phyloP scores from a whole-genome alignment of 2,329 filamentous ascomycete species.

The Sarocladiaceae sp. region DNA sequence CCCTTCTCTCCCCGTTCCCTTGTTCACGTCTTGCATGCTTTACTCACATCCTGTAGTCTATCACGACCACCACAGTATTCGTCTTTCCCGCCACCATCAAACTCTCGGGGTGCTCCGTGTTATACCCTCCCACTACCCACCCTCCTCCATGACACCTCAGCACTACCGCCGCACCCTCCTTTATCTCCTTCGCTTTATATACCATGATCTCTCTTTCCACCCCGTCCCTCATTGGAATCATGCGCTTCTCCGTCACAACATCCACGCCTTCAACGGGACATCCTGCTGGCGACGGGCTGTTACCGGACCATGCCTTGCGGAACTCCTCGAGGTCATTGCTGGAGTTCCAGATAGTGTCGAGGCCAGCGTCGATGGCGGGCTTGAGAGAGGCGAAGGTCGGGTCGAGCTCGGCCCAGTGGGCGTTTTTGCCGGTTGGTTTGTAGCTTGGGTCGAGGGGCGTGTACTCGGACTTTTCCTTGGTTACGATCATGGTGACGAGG shows the following conservation, averaged over 20 bases:
- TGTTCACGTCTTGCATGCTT: background rate
- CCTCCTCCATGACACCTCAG: slow-evolving; percentile 32
- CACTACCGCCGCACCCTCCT: slow-evolving; percentile 17
- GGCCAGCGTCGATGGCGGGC: slow-evolving; percentile 17
- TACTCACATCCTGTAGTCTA: slow-evolving; percentile 31
- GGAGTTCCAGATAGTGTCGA: slow-evolving; percentile 22
- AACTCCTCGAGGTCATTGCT: slow-evolving; percentile 22
- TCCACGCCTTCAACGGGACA: slow-evolving; percentile 27
- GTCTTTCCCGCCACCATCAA: slow-evolving; percentile 24
- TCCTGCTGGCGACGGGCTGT: slow-evolving; percentile 19
- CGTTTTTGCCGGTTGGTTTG: slow-evolving; percentile 27
- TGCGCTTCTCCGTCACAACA: slow-evolving; percentile 22
- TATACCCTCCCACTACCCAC: slow-evolving; percentile 26
- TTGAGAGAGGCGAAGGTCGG: slow-evolving; percentile 24
- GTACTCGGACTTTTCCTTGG: slow-evolving; percentile 23
- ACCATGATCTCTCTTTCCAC: slow-evolving; percentile 27
- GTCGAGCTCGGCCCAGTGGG: slow-evolving; percentile 26
- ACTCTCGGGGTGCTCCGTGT: slow-evolving; percentile 28
- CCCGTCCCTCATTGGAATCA: slow-evolving; percentile 26
- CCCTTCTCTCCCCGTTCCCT: slow-evolving; percentile 11
- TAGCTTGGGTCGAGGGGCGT: slow-evolving; percentile 21
- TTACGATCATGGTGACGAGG: slow-evolving; percentile 16
- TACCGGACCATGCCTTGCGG: slow-evolving; percentile 19
- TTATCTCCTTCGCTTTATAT: slow-evolving; percentile 19
- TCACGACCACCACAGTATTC: slow-evolving; percentile 29